A percentile compares a stretch with the other conserved stretches of the same genome.
These are phyloP conservation scores for Exophiala viscosa DNA, from an alignment of 2,329 filamentous ascomycete genomes.

Conservation along the genomic window DNA sequence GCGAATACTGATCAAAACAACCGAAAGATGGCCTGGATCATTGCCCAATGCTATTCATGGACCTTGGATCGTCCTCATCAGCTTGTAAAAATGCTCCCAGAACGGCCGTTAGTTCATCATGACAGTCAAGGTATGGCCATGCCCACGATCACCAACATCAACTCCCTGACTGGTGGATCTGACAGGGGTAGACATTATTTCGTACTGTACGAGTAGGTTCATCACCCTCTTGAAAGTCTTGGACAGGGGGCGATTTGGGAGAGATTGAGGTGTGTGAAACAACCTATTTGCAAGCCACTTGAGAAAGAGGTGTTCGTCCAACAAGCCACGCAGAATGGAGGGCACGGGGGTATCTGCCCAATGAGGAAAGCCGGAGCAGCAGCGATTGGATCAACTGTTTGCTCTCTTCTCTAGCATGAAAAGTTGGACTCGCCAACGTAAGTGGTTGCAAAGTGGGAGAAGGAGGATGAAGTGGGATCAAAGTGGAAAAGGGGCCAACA, in stretches of 20 bases:
- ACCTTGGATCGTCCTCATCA: background rate
- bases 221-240: too few relatives aligned
- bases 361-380: too few relatives aligned
- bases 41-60: background rate
- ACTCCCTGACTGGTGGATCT: too few relatives aligned
- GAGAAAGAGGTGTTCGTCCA: too few relatives aligned
- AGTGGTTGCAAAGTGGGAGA: constrained; percentile 5
- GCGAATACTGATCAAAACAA: constrained; percentile 6
- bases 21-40: constrained; percentile 3
- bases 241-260: background rate
- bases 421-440: background rate
- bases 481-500: constrained; percentile 4
- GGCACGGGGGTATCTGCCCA: too few relatives aligned
- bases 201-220: too few relatives aligned
- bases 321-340: too few relatives aligned
- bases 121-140: background rate
- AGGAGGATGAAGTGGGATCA: constrained; percentile 1
- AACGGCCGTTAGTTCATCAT: background rate
- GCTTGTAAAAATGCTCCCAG: background rate
- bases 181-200: too few relatives aligned
- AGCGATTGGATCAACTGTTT: background rate
- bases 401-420: too few relatives aligned
- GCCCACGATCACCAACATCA: background rate
- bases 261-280: constrained; percentile 19
- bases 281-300: background rate